Base-by-base conservation (phyloP, 805 yeast species). In the Starmerella vitae region DNA sequence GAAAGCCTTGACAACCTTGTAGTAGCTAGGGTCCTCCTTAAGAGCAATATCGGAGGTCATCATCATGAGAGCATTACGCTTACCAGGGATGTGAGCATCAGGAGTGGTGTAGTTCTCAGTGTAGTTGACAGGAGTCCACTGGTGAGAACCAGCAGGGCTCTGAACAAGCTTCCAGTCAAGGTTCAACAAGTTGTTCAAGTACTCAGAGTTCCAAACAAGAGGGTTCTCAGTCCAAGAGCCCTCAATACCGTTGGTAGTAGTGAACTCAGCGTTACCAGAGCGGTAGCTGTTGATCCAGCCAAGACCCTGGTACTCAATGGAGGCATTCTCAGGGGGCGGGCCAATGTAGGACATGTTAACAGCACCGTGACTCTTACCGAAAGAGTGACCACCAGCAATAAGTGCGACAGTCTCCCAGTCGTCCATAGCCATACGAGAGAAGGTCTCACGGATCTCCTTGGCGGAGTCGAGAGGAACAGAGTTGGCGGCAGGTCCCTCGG, bases 331-430 rank as follows among this genome's bases (percentile, higher is more conserved):
- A 10, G 49, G 49, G 20, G 49, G 43, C 2, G 47, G 43, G 5
- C 47, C 49, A 9, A 43, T 34, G 31, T 34, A 35, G 10, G 22
- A 20, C 29, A 28, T 18, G n/a, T 44, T 30, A 9, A 43, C 47
- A 15, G 46, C 47, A 13, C 49, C 49, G 38, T 45, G 49, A 13
- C 38, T 29, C 45, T 40, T 43, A 17, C 49, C 49, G 40, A 45
- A 45, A 19, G 43, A 17, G 41, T 45, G 49, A 26, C 49, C 49
- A 25, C 49, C 49, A 8, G 49, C 49, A 40, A 45, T 45, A 3
- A 45, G 33, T 2, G 47, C 49, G 3, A 45, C 49, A 8, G 49
- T 45, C 39, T 45, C 49, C 43, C 43, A 43, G 20, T 45, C 49
- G 31, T 20, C 31, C 49, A 45, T 45, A 20, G 45, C 49, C 49